Conservation (phyloP, 2,329 filamentous ascomycete species). For the Cladophialophora yegresii region DNA sequence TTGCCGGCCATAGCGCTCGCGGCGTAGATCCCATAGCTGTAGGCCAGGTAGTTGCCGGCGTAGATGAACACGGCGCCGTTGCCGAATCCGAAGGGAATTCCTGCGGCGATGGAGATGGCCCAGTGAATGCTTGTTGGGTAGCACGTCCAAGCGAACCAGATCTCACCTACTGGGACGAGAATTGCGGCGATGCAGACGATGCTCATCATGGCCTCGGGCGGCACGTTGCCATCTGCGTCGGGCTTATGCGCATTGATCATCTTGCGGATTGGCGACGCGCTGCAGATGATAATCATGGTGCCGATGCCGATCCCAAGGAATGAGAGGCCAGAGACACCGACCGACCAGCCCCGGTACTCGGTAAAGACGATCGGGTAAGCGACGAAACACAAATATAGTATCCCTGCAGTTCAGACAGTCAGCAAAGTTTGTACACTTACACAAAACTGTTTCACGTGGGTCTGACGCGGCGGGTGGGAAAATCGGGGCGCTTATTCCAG, state of each 20-base stretch:
- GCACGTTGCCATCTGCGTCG: slow-evolving; percentile 73
- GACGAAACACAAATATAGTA: slow-evolving; percentile 87
- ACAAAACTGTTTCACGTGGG: not conserved
- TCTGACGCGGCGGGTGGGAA: not conserved
- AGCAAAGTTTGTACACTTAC: not conserved
- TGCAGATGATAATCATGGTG: slow-evolving; percentile 53
- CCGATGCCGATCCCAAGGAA: slow-evolving; percentile 73
- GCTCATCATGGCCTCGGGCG: slow-evolving; percentile 78
- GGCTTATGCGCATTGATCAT: slow-evolving; percentile 75
- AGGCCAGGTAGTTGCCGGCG: slow-evolving; percentile 74
- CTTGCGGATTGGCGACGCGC: slow-evolving; percentile 69
- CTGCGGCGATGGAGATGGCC: slow-evolving; percentile 76
- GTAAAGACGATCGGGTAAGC: slow-evolving; percentile 85
- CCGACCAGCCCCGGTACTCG: slow-evolving; percentile 72
- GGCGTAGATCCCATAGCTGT: slow-evolving; percentile 77
- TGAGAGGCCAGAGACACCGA: slow-evolving; percentile 71
- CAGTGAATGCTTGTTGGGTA: slow-evolving; percentile 75
- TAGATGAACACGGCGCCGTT: slow-evolving; percentile 83
- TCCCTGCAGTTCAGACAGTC: slow-evolving; percentile 45
- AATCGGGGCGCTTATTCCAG: not conserved
- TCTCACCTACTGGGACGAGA: slow-evolving; percentile 73
- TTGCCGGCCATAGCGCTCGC: slow-evolving; percentile 80
- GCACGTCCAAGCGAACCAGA: slow-evolving; percentile 87
- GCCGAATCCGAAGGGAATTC: slow-evolving; percentile 75
- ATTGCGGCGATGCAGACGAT: slow-evolving; percentile 77